Evolutionary conservation across 176 grass and related monocot genomes (phyloP), one percentile per base, ranked within the genome.

Genomic region (Hyparrhenia diplandra): DNA sequence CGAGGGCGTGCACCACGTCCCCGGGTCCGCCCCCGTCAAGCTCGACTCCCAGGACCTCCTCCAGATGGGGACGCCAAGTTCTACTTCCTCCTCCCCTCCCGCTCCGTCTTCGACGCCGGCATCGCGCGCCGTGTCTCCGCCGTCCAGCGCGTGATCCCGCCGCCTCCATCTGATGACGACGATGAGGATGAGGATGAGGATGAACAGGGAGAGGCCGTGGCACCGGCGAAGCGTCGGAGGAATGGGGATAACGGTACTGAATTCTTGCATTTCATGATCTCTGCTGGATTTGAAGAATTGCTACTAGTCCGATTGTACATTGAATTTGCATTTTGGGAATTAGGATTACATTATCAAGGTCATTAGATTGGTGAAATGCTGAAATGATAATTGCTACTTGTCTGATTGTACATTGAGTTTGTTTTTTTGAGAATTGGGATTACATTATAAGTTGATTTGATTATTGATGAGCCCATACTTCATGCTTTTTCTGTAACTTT

Each of bases 21-120:
- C 89, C 59, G 87, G 85, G 6, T 67, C 66, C 10, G 39, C 85
- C 18, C 89, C 73, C 65, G 76, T 97, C 79, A 97, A 97, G 76
- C 91, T 97, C 45, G 89, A 97, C 64, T 97, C 94, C 27, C 89
- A 97, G 87, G 94, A 97, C 81, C 89, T 97, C 57, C 89, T 97
- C 27, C 91, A 97, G 90, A 97, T 92, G 73, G 94, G 5, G 91
- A 97, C 46, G 73, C 86, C 24, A 87, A 90, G 82, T 97, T 97
- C 82, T 97, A 97, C 80, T 97, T 97, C 80, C 94, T 97, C 54
- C 90, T 97, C 68, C 94, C 94, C 14, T 81, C 85, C 35, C 87
- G 91, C 39, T 97, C 94, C 83, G 84, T 97, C 57, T 97, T 94
- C 62, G 89, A 87, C 20, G 18, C 23, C 69, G 71, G 39, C 49